Evolutionary conservation across 192 early-diverging fungal genomes (phyloP), one percentile per base, ranked within the genome.

Genomic region (Geranomyces michiganensis): DNA sequence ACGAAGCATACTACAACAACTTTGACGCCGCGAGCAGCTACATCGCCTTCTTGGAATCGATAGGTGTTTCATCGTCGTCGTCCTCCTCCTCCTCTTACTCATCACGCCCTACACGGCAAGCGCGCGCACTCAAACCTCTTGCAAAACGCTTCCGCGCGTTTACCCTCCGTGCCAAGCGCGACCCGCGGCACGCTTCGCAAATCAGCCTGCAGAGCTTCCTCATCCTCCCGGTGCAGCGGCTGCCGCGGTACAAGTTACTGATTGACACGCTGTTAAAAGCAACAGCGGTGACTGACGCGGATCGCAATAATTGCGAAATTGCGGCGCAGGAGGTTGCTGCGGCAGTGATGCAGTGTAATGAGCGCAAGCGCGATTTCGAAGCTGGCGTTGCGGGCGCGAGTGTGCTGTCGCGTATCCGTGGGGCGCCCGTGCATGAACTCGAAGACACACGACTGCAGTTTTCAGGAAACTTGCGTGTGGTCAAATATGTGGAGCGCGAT

Each of bases 201-300:
- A 82, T 95, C 66, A 88, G 82, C 47, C 85, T 96, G 8, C 89
- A 93, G 66, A 85, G 88, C 7, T 94, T 90, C 76, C 77, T 96
- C 48, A 83, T 99, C 29, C 85, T 95, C 4, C 96, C 96, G 1
- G 85, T 99, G 24, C 96, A 99, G 74, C 86, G 96, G 7, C 85
- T 99, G 47, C 94, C 95, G 10, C 84, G 95, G 77, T 99, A 97
- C 78, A 92, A 91, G 24, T 77, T 99, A 56, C 81, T 97, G 13
- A 77, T 98, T 26, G 84, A 89, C 15, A 27, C 46, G 26, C 17
- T 67, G 29, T 1, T 67, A 64, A 67, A 71, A 77, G 46, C 77
- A 70, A 31, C 71, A 67, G 56, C 62, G 76, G 49, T 63, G 68
- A 61, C 41, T 82, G 70, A 61, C 79, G 75, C 77, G 56, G 36